phyloP scores from a whole-genome alignment of 441 rosid species.

The Eugenia klotzschiana region DNA sequence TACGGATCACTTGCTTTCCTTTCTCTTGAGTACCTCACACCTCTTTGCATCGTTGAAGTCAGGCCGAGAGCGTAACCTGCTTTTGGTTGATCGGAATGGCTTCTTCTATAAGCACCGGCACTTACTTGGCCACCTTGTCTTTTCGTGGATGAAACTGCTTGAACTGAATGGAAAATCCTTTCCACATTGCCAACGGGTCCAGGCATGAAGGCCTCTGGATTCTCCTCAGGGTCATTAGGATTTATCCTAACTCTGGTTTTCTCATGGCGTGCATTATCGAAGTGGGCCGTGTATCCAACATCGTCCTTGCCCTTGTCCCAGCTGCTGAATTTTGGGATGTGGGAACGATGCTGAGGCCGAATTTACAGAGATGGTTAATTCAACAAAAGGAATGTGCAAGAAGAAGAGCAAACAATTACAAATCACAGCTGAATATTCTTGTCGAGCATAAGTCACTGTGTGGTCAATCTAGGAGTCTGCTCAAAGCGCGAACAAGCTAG shows the following conservation, averaged over 20 bases:
- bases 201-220: conserved; percentile 25
- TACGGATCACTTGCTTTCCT: background rate
- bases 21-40: background rate
- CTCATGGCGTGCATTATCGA: conserved; percentile 38
- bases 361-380: background rate
- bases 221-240: conserved; percentile 43
- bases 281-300: conserved; percentile 28
- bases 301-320: conserved; percentile 30
- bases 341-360: conserved; percentile 15
- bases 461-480: background rate
- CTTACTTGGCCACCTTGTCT: background rate
- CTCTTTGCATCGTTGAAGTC: background rate
- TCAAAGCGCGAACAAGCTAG: background rate
- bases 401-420: background rate
- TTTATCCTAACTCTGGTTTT: conserved; percentile 19
- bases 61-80: background rate
- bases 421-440: background rate
- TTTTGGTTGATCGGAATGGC: background rate
- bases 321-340: conserved; percentile 39
- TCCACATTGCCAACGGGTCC: background rate
- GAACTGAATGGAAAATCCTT: background rate
- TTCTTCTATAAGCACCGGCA: background rate
- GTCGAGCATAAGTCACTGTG: background rate
- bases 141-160: background rate
- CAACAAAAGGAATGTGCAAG: background rate